A percentile compares a stretch with the other conserved stretches of the same genome.
phyloP scores from a whole-genome alignment of 768 basidiomycete genomes.

The Mycena latifolia region DNA sequence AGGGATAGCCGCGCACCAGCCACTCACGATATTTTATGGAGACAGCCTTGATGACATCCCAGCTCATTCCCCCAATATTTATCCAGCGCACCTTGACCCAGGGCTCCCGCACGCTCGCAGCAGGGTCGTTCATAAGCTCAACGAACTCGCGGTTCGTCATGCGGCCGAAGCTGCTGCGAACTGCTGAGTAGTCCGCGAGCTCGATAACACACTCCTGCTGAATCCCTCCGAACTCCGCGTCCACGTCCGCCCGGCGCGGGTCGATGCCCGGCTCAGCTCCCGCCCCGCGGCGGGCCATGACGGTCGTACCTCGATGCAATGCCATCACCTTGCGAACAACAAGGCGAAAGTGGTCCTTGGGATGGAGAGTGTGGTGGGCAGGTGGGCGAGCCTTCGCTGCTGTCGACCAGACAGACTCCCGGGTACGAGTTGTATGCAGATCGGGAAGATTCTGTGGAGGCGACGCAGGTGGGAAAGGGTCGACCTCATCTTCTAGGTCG shows the following conservation, averaged over 20 bases:
- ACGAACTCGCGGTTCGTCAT: conserved; percentile 74
- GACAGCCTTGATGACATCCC: conserved; percentile 79
- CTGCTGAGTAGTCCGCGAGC: conserved; percentile 72
- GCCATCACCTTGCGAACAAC: conserved; percentile 73
- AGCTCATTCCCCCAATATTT: conserved; percentile 74
- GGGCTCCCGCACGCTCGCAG: conserved; percentile 58
- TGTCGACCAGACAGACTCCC: no score
- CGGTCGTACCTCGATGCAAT: conserved; percentile 64
- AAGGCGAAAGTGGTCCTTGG: conserved; percentile 65
- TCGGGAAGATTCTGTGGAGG: no score
- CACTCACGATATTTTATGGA: conserved; percentile 71
- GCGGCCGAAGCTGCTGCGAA: conserved; percentile 61
- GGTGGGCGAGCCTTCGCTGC: no score
- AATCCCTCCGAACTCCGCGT: conserved; percentile 67
- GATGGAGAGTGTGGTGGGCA: conserved; percentile 48
- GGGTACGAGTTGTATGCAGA: no score
- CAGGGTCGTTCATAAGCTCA: conserved; percentile 57
- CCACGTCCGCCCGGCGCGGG: conserved; percentile 69
- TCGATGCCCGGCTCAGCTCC: conserved; percentile 82
- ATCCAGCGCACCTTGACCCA: conserved; percentile 84
- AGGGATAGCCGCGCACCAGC: background rate
- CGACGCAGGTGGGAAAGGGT: conserved; percentile 33
- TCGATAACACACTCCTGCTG: conserved; percentile 72
- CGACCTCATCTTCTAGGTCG: conserved; percentile 63
- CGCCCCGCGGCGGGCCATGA: conserved; percentile 44